Evolutionary conservation across 2,329 filamentous ascomycete species (phyloP), one percentile per base, ranked within the genome.

Genomic region (Calycina herbarum): DNA sequence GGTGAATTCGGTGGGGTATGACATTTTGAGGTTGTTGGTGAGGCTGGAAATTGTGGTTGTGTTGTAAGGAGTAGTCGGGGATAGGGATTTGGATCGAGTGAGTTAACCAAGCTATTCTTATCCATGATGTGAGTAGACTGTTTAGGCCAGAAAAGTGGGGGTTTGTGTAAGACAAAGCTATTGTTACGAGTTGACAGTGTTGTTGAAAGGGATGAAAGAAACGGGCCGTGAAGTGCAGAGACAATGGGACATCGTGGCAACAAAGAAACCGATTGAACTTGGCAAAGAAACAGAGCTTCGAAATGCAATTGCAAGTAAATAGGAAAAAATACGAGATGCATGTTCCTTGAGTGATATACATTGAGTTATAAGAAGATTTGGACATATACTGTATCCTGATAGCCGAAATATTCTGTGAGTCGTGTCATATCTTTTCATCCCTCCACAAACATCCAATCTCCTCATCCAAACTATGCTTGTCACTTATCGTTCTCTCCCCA

Each of bases 401-500:
- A 3, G 4, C 27, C 27, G 4, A 29, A 1, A 1, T 1, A 29
- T 29, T 29, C 27, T 4, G 4, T 3, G 2, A 33, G 31, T 4
- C 13, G 13, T 40, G 3, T 40, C 38, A 40, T 40, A 40, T 40
- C 13, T 40, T 40, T 40, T 40, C 38, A 40, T 40, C 38, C 38
- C 38, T 4, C 38, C 38, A 40, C 38, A 40, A 40, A 40, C 64
- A 64, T 45, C 29, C 56, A 17, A n/a, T 66, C 17, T 64, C 63
- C 24, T 62, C 63, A 38, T 38, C 54, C 20, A 45, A 66, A 59
- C 8, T 54, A 59, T 13, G 58, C 59, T 56, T 54, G 7, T 13
- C n/a, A 33, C 31, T 13, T 33, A 70, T 64, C 45, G 86, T 89
- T 72, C 84, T 85, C 82, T 98, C 94, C 0, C 95, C 95, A 74